Evolutionary conservation across 345 rosid genomes (phyloP).

Genomic region (Orychophragmus violaceus): DNA sequence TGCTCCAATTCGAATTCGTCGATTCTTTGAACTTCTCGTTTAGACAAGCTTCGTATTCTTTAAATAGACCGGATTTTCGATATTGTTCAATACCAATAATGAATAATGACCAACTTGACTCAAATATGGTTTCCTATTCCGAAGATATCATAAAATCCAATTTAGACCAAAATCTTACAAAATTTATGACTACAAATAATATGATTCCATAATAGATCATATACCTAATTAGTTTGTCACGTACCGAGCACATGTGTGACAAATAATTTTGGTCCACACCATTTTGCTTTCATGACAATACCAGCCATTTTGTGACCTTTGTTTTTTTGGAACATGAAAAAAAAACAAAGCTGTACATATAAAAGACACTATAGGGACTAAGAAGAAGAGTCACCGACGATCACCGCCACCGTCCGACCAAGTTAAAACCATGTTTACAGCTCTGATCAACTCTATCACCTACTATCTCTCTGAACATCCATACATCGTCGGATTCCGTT

Average conservation of each 20-base stretch:
- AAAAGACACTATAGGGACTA: not conserved
- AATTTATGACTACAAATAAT: not conserved
- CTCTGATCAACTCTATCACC: slow-evolving; percentile 28
- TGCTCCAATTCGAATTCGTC: too few relatives aligned
- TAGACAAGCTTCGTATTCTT: too few relatives aligned
- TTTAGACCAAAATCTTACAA: not conserved
- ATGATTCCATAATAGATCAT: not conserved
- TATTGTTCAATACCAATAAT: too few relatives aligned
- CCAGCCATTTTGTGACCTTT: slow-evolving; percentile 13
- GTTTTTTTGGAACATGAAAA: not conserved
- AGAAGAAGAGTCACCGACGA: slow-evolving; percentile 11
- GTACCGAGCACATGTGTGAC: slow-evolving; percentile 7
- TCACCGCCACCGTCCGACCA: slow-evolving; percentile 18
- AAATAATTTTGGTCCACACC: slow-evolving; percentile 16
- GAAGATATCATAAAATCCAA: not conserved
- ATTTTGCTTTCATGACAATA: slow-evolving; percentile 13
- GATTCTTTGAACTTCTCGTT: too few relatives aligned
- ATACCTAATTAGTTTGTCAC: not conserved
- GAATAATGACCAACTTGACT: not conserved
- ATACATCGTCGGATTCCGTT: slow-evolving; percentile 62
- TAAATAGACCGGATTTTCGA: too few relatives aligned
- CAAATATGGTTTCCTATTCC: not conserved
- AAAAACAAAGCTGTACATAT: not conserved
- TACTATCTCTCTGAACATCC: slow-evolving; percentile 85
- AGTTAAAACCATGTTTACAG: slow-evolving; percentile 14